Evolutionary conservation across 768 basidiomycete species (phyloP), one percentile per base, ranked within the genome.

Genomic region (Nidularia pulvinata): DNA sequence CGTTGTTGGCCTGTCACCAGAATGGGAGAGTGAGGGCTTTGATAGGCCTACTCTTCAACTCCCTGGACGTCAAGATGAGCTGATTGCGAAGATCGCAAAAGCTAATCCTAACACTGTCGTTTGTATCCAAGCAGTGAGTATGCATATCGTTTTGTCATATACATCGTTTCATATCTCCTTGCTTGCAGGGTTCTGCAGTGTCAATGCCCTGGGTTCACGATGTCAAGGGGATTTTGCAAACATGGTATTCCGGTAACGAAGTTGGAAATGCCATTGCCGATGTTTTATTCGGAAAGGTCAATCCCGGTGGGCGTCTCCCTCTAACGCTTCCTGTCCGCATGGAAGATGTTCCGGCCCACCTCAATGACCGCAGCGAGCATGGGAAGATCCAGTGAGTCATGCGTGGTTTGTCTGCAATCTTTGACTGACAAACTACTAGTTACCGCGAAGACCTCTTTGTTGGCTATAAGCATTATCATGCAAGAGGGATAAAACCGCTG

Each of bases 1-100:
- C 58, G 72, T 87, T 54, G 81, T 69, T 9, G 88, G 88, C 4
- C 71, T 88, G 19, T 83, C 82, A 33, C 81, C 82, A 0, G 85
- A 91, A 67, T 89, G 85, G 84, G 88, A 91, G 69, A 83, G 82
- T 55, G 89, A 90, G 67, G 86, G 86, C 6, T 89, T 86, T 59
- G 89, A 91, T 59, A 72, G 89, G 35, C 81, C 81, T 10, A 76
- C 80, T 1, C 70, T 91, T 25, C 67, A 76, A 46, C 72, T 89
- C 60, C 87, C 87, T 45, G 81, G 82, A 4, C 63, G 70, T 11
- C 82, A 84, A 57, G 78, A 89, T 61, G 82, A 87, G 62, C 67
- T 86, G 6, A 83, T 88, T 50, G 53, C 64, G 4, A 71, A 72
- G 44, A 61, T 90, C 11, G 77, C 77, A 4, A 68, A 72, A 46